Conservation (phyloP, 306 rosid species). For the Prunus mongolica region DNA sequence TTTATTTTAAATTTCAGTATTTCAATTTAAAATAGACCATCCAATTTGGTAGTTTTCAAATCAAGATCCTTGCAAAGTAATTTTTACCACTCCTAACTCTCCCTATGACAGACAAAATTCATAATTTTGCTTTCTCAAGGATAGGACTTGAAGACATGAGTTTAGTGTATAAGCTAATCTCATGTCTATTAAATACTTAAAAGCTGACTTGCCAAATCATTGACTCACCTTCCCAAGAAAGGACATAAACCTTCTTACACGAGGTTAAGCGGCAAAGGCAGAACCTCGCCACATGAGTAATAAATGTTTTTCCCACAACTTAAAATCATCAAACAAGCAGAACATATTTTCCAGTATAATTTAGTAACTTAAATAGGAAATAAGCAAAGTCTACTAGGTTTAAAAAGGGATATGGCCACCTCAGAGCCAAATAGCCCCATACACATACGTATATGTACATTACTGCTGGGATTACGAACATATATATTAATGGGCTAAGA, state of each 20-base stretch:
- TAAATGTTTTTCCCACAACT: not conserved
- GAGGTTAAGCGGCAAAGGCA: not conserved
- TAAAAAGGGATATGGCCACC: not conserved
- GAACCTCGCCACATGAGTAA: not conserved
- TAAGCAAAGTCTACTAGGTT: not conserved
- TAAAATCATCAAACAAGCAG: not conserved
- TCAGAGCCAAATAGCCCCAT: not conserved
- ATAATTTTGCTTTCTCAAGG: not conserved
- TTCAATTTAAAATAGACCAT: not conserved
- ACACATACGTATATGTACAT: no score
- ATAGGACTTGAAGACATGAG: not conserved
- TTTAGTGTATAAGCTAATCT: not conserved
- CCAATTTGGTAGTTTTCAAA: not conserved
- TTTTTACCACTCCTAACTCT: not conserved
- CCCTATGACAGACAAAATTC: not conserved
- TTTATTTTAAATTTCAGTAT: no score
- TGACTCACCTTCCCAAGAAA: not conserved
- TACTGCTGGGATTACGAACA: no score
- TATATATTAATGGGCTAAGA: no score
- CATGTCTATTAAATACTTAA: not conserved
- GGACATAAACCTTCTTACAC: not conserved
- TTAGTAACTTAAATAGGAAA: not conserved
- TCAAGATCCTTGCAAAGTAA: not conserved
- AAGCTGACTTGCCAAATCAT: not conserved
- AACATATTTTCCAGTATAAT: not conserved